Conservation (phyloP, 2,329 filamentous ascomycete genomes). For the Madurella mycetomatis region DNA sequence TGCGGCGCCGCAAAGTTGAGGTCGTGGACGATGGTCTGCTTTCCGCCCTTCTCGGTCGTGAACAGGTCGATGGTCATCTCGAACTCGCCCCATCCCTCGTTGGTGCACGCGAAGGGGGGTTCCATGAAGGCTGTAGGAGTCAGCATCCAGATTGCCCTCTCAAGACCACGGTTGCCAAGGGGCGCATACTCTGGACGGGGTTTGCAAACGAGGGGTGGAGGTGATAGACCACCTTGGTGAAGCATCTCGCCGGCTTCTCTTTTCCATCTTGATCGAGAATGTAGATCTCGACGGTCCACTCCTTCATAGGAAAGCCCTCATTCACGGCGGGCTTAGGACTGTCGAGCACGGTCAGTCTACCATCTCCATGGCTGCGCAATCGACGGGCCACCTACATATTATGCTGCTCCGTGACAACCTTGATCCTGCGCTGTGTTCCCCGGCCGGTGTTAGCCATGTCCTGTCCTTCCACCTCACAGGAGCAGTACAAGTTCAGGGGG, state of each 20-base stretch:
- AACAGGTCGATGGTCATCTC: slow-evolving; percentile 85
- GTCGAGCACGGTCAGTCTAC: slow-evolving; percentile 26
- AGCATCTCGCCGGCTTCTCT: slow-evolving; percentile 75
- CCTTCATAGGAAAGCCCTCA: slow-evolving; percentile 86
- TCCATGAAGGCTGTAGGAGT: slow-evolving; percentile 64
- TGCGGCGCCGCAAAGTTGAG: slow-evolving; percentile 79
- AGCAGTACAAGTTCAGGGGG: not conserved
- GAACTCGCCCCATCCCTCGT: slow-evolving; percentile 98
- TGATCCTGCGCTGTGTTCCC: slow-evolving; percentile 72
- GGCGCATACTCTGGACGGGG: slow-evolving; percentile 70
- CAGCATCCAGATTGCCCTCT: slow-evolving; percentile 10
- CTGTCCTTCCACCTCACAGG: not conserved
- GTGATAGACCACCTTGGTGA: slow-evolving; percentile 89
- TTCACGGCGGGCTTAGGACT: slow-evolving; percentile 76
- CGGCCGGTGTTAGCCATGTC: slow-evolving; percentile 5
- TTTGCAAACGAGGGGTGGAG: slow-evolving; percentile 92
- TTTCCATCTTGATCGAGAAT: slow-evolving; percentile 82
- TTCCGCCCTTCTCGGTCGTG: slow-evolving; percentile 78
- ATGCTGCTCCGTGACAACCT: slow-evolving; percentile 88
- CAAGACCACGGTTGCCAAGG: not conserved
- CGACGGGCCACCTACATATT: slow-evolving; percentile 58
- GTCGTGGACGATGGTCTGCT: slow-evolving; percentile 77
- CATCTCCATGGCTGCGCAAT: not conserved
- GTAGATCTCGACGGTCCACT: slow-evolving; percentile 85
- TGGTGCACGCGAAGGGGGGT: slow-evolving; percentile 81